Evolutionary conservation across 331 rosid species (phyloP).

Genomic region (Telfairia occidentalis): DNA sequence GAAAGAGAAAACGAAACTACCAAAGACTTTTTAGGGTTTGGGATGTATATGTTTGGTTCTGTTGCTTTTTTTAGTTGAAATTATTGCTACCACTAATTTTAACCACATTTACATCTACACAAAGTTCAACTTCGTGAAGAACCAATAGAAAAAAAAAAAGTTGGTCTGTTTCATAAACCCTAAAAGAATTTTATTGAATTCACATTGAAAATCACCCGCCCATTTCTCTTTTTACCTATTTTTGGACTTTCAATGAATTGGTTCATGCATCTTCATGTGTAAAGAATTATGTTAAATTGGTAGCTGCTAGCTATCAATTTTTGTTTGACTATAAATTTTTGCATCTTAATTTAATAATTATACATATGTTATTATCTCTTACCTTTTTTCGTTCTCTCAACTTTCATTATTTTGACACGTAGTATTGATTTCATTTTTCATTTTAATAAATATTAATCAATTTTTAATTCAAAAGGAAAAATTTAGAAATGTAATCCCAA

Average conservation of each 20-base stretch:
- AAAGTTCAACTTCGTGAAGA: neutral
- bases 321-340: neutral
- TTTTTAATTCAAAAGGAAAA: too few species aligned
- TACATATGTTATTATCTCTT: too few species aligned
- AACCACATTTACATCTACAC: neutral
- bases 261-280: neutral
- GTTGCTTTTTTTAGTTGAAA: neutral
- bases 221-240: neutral
- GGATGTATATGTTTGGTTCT: neutral
- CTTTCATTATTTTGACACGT: neutral
- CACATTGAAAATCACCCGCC: neutral
- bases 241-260: neutral
- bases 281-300: neutral
- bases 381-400: neutral
- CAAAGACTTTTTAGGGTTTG: slow-evolving; percentile 2
- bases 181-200: neutral
- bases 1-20: neutral
- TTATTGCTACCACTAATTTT: neutral
- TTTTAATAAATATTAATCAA: too few species aligned
- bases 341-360: neutral
- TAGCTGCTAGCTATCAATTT: neutral
- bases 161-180: neutral
- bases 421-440: too few species aligned
- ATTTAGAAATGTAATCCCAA: too few species aligned
- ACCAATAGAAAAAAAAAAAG: neutral